These are phyloP conservation scores for Penicillium nucicola DNA, from an alignment of 495 filamentous ascomycete species.

Conservation along the genomic window DNA sequence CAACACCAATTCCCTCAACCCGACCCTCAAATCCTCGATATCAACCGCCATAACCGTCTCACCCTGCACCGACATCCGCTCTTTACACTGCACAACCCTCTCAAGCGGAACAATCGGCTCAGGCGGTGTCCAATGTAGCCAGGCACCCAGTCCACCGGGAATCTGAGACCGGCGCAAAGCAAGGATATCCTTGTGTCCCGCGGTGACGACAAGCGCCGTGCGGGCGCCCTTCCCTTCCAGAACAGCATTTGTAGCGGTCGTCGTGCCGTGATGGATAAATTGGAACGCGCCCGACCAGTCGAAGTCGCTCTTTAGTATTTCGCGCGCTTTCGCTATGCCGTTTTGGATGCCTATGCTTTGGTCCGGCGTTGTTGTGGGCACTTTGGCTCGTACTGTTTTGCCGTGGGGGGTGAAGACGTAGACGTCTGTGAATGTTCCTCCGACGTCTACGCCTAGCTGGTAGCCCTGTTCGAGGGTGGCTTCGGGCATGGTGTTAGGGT, in stretches of 20 bases:
- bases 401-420: conserved; percentile 42
- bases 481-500: not conserved
- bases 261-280: conserved; percentile 42
- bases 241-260: conserved; percentile 40
- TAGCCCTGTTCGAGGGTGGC: conserved; percentile 12
- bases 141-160: conserved; percentile 45
- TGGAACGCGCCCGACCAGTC: conserved; percentile 28
- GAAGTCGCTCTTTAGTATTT: conserved; percentile 21
- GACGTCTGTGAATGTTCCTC: conserved; percentile 51
- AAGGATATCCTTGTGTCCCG: conserved; percentile 41
- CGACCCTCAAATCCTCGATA: conserved; percentile 28
- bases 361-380: conserved; percentile 45
- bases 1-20: conserved; percentile 25
- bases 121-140: conserved; percentile 46
- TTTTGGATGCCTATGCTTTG: conserved; percentile 48
- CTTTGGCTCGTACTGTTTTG: conserved; percentile 41
- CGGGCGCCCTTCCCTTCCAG: conserved; percentile 41
- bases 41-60: conserved; percentile 39
- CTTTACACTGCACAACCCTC: conserved; percentile 45
- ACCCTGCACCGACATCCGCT: conserved; percentile 44
- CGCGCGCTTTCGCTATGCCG: conserved; percentile 37
- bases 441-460: conserved; percentile 41
- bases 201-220: conserved; percentile 37
- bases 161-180: conserved; percentile 45
- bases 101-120: conserved; percentile 49